Evolutionary conservation across 345 rosid species (phyloP).

Genomic region (Hypericum androsaemum): DNA sequence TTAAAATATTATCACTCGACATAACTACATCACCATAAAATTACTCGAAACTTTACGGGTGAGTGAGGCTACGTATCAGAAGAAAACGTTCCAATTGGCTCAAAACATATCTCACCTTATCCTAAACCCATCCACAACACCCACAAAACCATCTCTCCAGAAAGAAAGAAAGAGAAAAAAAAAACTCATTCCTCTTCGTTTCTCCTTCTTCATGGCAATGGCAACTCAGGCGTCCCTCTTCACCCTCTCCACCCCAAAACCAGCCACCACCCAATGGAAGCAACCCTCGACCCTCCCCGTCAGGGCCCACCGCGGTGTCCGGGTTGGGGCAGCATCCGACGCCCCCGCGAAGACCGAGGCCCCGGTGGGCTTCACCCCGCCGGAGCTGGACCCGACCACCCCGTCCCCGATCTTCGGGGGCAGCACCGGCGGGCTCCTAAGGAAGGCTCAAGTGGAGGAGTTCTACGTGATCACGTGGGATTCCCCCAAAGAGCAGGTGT

Average conservation of each 20-base stretch:
- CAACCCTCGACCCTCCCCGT: constrained; percentile 18
- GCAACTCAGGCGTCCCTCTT: constrained; percentile 65
- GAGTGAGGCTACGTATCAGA: constrained; percentile 24
- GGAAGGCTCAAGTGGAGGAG: constrained; percentile 84
- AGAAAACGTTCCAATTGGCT: constrained; percentile 34
- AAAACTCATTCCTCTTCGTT: not conserved
- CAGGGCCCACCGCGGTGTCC: constrained; percentile 27
- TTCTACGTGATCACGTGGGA: constrained; percentile 95
- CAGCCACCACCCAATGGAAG: constrained; percentile 30
- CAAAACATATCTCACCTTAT: constrained; percentile 33
- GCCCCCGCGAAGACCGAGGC: constrained; percentile 23
- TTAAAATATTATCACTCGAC: too few species aligned
- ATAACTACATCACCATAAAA: too few species aligned
- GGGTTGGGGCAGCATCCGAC: constrained; percentile 24
- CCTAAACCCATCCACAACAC: constrained; percentile 12
- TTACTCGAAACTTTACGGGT: too few species aligned
- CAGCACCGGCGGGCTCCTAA: constrained; percentile 70
- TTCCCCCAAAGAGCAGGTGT: constrained; percentile 83
- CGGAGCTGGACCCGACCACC: constrained; percentile 67
- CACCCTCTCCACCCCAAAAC: constrained; percentile 30
- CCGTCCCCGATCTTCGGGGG: constrained; percentile 93
- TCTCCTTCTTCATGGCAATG: constrained; percentile 26
- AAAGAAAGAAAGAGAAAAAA: too few species aligned
- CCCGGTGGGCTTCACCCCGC: constrained; percentile 81
- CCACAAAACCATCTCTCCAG: constrained; percentile 3